Conservation (phyloP, 108 stramenopile genomes). For the Poteriospumella lacustris region DNA sequence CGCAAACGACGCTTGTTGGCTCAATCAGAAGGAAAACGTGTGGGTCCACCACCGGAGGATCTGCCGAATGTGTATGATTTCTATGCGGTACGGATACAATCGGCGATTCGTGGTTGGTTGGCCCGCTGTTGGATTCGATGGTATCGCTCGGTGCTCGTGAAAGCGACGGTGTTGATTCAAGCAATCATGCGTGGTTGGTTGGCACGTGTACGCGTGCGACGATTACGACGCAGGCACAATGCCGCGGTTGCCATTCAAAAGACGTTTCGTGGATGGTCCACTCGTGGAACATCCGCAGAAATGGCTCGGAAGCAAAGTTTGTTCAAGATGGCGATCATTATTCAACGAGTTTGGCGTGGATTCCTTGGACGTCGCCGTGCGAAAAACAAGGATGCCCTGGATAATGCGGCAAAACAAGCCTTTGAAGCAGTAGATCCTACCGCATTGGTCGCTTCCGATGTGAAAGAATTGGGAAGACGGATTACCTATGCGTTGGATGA, state of each 20-base stretch:
- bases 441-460: neutral
- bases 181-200: neutral
- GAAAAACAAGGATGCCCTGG: neutral
- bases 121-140: neutral
- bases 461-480: constrained; percentile 2
- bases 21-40: neutral
- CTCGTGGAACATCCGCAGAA: neutral
- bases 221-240: neutral
- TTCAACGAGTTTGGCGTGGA: constrained; percentile 25
- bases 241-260: constrained; percentile 21
- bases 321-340: neutral
- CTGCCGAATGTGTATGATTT: constrained; percentile 1
- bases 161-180: neutral
- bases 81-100: constrained; percentile 3
- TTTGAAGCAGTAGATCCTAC: neutral
- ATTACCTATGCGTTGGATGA: constrained; percentile 24
- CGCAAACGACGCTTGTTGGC: constrained; percentile 17
- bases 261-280: constrained; percentile 10
- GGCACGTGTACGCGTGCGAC: neutral
- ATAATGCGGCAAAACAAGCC: constrained; percentile 11
- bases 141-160: neutral
- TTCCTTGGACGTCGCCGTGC: constrained; percentile 4
- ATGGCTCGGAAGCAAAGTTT: constrained; percentile 2
- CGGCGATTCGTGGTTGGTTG: neutral
- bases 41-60: constrained; percentile 3